These are phyloP conservation scores for Guadua angustifolia DNA, from an alignment of 176 grass and related monocot genomes.

Conservation along the genomic window DNA sequence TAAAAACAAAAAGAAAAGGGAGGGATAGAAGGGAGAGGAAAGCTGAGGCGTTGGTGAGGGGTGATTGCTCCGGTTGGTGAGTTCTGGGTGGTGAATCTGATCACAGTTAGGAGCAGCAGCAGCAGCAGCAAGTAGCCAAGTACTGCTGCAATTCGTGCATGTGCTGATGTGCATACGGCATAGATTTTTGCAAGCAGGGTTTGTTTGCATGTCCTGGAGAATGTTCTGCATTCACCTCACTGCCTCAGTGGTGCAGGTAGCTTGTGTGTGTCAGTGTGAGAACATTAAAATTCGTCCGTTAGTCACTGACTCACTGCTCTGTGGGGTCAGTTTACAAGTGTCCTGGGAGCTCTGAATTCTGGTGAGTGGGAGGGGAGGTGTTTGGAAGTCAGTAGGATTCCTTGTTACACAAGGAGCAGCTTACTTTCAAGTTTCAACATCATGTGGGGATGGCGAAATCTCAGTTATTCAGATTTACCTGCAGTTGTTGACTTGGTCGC, in stretches of 20 bases:
- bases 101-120: constrained; percentile 43
- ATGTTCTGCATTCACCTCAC: constrained; percentile 3
- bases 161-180: not conserved
- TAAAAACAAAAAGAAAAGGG: not conserved
- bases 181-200: not conserved
- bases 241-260: not conserved
- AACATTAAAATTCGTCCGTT: not conserved
- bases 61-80: constrained; percentile 38
- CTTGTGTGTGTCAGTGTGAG: not conserved
- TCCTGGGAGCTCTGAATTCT: not conserved
- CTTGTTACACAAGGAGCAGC: not conserved
- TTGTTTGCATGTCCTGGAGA: not conserved
- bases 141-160: not conserved
- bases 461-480: not conserved
- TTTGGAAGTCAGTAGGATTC: not conserved
- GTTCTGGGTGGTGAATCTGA: constrained; percentile 57
- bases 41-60: not conserved
- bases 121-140: fast-evolving
- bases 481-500: not conserved
- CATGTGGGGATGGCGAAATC: not conserved
- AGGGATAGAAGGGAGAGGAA: not conserved
- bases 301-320: not conserved
- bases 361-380: too few relatives aligned
- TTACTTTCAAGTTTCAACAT: not conserved
- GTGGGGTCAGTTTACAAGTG: not conserved